Conservation (phyloP, 2,329 filamentous ascomycete species). For the Sporothrix brunneoviolacea region DNA sequence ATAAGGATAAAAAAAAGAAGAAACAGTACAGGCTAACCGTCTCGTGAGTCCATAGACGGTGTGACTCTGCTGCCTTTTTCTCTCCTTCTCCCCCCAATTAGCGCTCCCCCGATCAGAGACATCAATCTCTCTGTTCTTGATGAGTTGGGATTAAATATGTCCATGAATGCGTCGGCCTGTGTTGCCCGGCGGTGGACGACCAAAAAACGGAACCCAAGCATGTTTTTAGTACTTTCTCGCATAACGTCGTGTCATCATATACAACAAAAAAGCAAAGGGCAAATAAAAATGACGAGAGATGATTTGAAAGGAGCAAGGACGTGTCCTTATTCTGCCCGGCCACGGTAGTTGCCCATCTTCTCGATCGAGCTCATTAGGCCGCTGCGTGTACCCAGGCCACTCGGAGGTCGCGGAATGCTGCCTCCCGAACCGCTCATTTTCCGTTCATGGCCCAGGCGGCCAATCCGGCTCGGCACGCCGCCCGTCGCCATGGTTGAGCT, state of each 20-base stretch:
- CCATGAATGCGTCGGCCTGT: neutral
- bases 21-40: neutral
- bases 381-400: conserved; percentile 47
- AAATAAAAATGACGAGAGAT: neutral
- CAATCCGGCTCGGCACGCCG: conserved; percentile 41
- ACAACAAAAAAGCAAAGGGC: conserved; percentile 5
- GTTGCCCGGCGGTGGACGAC: neutral
- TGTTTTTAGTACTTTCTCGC: conserved; percentile 1
- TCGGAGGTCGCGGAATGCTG: conserved; percentile 44
- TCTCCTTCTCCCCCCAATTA: neutral
- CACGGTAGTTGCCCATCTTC: conserved; percentile 66
- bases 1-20: neutral
- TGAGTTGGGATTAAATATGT: conserved; percentile 9
- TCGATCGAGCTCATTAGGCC: conserved; percentile 82
- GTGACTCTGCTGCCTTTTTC: neutral
- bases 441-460: conserved; percentile 38
- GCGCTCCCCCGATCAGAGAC: too few species aligned
- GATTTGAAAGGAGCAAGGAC: neutral
- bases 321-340: conserved; percentile 27
- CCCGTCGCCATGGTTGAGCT: conserved; percentile 27
- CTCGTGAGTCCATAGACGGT: too few species aligned
- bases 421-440: conserved; percentile 33
- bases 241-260: conserved; percentile 16
- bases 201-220: neutral
- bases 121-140: too few species aligned